Evolutionary conservation across 352 stramenopile species (phyloP), one percentile per base, ranked within the genome.

Genomic region (Phytophthora capsici): DNA sequence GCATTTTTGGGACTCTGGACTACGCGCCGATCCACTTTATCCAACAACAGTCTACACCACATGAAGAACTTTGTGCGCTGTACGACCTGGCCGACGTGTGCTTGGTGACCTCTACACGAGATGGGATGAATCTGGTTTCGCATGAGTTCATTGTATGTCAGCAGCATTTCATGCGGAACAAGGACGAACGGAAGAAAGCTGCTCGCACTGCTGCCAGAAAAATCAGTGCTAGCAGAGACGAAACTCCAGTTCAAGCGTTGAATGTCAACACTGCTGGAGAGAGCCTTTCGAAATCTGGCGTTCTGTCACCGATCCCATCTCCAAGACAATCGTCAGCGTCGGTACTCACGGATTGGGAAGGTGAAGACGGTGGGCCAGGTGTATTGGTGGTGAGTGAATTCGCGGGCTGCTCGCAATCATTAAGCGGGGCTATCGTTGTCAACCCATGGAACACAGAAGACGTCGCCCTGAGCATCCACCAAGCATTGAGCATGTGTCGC

Each of bases 1-100:
- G 90, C 38, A 88, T 78, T 30, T 97, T 90, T 69, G 88, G 89
- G 4, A 93, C 84, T 30, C 59, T 97, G 1, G 88, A 96, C 69
- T 96, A 96, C 72, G 74, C 82, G 16, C 90, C 90, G n/a, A 95
- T 97, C 57, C 89, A 97, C 56, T 97, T 96, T 72, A 95, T 97
- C 41, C 89, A 96, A 65, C 88, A 95, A 56, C 77, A 73, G 38
- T 66, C 66, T 26, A 91, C 86, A 17, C 78, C 76, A 6, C 84
- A 95, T 56, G 90, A 96, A 52, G 88, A 97, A 66, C 66, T 97
- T 23, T 94, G 90, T 45, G 90, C 90, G 17, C 73, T 96, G 5
- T 97, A 97, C 62, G 87, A 96, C 53, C 46, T 96, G 38, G 90
- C 90, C 6, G 87, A 97, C 51, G 88, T 96, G 40, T 97, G 89